phyloP scores from a whole-genome alignment of 1,284 basidiomycete genomes.

The Sanguinoderma infundibulare region DNA sequence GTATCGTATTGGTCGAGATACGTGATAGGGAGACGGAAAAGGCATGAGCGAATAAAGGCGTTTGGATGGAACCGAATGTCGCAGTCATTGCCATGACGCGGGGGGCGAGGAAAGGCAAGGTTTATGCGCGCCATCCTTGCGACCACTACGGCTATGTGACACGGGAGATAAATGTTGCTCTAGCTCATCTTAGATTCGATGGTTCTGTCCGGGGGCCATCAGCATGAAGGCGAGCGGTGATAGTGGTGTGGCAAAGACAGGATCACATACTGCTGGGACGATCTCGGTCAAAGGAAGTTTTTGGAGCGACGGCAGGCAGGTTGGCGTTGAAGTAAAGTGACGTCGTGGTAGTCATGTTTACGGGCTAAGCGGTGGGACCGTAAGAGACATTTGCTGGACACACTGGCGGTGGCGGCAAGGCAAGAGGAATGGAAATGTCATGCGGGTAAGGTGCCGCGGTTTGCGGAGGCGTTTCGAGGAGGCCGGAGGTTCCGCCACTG shows the following conservation, averaged over 20 bases:
- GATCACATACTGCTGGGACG: background rate
- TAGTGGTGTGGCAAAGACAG: background rate
- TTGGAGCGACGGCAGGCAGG: background rate
- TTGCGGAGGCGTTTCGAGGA: background rate
- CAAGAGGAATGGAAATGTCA: background rate
- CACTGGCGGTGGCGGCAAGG: background rate
- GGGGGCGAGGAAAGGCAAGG: background rate
- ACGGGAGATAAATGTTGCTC: background rate
- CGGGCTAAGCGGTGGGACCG: background rate
- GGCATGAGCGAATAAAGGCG: background rate
- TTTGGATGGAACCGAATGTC: background rate
- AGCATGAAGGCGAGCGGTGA: background rate
- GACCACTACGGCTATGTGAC: conserved; percentile 8
- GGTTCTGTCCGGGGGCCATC: background rate
- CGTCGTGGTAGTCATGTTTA: background rate
- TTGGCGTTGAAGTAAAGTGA: background rate
- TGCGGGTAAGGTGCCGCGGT: background rate
- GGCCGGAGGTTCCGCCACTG: background rate
- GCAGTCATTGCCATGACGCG: conserved; percentile 1
- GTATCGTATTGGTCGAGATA: background rate
- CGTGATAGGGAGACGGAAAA: background rate
- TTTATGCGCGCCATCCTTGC: conserved; percentile 2
- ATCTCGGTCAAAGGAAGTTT: background rate
- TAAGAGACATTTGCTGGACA: conserved; percentile 2
- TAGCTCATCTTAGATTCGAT: background rate